Conservation (phyloP, 768 basidiomycete genomes). For the Tulasnella calospora region DNA sequence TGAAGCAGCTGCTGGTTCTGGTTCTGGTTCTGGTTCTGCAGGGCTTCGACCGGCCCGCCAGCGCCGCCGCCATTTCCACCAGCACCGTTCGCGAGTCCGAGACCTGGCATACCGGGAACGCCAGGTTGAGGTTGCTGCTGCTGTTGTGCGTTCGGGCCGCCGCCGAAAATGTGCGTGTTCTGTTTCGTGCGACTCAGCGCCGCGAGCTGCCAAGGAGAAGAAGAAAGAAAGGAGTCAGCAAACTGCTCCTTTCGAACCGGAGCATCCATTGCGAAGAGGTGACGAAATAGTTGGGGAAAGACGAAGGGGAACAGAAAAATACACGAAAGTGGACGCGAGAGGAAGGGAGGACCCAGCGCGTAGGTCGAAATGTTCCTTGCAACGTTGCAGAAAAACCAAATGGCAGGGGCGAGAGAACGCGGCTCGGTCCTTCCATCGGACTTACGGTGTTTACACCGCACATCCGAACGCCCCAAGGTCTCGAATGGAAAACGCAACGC, state of each 20-base stretch:
- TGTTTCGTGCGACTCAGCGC: not conserved
- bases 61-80: not conserved
- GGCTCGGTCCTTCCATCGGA: slow-evolving; percentile 7
- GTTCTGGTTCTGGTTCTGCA: not conserved
- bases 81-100: not conserved
- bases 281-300: not conserved
- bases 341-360: not conserved
- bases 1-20: not conserved
- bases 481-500: not conserved
- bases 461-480: not conserved
- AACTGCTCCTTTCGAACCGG: not conserved
- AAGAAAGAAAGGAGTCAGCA: slow-evolving; percentile 1
- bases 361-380: slow-evolving; percentile 1
- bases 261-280: not conserved
- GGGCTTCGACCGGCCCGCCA: not conserved
- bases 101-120: not conserved
- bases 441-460: slow-evolving; percentile 1
- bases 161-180: not conserved
- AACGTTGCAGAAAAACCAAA: slow-evolving; percentile 12
- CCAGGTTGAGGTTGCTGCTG: not conserved
- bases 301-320: not conserved
- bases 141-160: not conserved
- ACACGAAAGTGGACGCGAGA: not conserved
- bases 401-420: not conserved
- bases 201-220: not conserved